Base-by-base conservation (phyloP, 2,329 filamentous ascomycete species). In the Passalora sequoiae region DNA sequence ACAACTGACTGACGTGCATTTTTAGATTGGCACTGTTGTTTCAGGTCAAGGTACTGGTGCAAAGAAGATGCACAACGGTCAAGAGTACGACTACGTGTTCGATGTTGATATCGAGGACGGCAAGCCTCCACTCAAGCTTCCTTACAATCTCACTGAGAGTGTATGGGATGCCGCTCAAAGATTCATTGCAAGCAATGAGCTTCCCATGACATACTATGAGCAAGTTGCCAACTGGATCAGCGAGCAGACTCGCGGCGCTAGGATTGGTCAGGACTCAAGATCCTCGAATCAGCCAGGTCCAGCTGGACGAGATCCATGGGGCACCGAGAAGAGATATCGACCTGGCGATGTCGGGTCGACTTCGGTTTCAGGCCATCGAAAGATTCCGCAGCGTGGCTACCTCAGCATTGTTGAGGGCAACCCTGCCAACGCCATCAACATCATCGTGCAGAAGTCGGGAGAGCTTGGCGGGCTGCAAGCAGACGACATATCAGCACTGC, bases 91-190 rank as follows among this genome's bases (percentile, higher is more conserved):
- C 62, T 96, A 84, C 59, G 89, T 98, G 6, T 97, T 97, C 55
- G 89, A 96, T 60, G 89, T 96, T 19, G 89, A 95, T 57, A 94
- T 96, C 50, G 87, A 95, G 63, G 91, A 96, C 59, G 91, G 89
- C 40, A 91, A 94, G 60, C 89, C 91, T 9, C 81, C 91, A 0
- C 72, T 97, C 33, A 96, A 96, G 66, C 74, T 97, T n/a, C 89
- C 91, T 0, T 97, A 86, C 68, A 96, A 97, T 62, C 75, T 91
- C 9, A 88, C 85, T 1, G 84, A 96, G 61, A 96, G 96, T 55
- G 87, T 89, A 0, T 97, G 94, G 64, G 86, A 95, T 56, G 83
- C 84, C 2, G 91, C 92, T 0, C 87, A 84, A 25, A 95, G 88
- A 60, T 98, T 97, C 56, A 82, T 97, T 36, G 78, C 83, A 56